Evolutionary conservation across 352 stramenopile genomes (phyloP), one percentile per base, ranked within the genome.

Genomic region (Pythium aquatile): DNA sequence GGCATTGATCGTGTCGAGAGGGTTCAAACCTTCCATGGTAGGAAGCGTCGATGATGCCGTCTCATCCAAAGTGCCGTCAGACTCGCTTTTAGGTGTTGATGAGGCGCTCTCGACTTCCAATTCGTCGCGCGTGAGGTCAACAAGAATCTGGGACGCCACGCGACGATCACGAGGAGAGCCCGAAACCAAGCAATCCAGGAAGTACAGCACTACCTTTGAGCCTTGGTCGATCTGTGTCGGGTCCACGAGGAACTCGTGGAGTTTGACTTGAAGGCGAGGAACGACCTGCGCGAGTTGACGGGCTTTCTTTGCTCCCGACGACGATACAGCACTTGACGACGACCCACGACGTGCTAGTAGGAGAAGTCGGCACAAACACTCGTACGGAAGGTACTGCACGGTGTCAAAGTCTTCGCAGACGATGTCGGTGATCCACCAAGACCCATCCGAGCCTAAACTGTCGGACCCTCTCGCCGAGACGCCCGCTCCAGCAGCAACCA

Each of bases 401-500:
- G 87, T 96, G 9, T 90, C 74, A 29, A 88, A 81, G 59, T 96
- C 87, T 59, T 93, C 87, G 46, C 87, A 94, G 3, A 96, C 87
- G 53, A 96, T 93, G 37, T 96, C 87, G 14, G 83, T 85, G 60
- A 96, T 96, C 87, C 87, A 96, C 81, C 76, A 93, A 8, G 78
- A 73, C 40, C 73, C 83, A 47, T 79, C 75, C 0, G 68, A 37
- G 37, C 35, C 54, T 24, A 3, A 20, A 13, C 11, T 33, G 7
- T 35, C 61, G 20, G 69, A 74, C 8, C 68, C 66, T 5, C 56
- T 59, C 33, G 58, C 58, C 9, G 49, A 49, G 1, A 46, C 49
- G 48, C 57, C 68, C 55, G 17, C 59, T 47, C 61, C 85, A 58
- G 40, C 77, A 72, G 44, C 64, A 26, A 96, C 85, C 87, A 96